Percentiles rank a stretch among this genome's conserved stretches.
phyloP scores from a whole-genome alignment of 2,329 filamentous ascomycete species.

The Myotisia sp. region DNA sequence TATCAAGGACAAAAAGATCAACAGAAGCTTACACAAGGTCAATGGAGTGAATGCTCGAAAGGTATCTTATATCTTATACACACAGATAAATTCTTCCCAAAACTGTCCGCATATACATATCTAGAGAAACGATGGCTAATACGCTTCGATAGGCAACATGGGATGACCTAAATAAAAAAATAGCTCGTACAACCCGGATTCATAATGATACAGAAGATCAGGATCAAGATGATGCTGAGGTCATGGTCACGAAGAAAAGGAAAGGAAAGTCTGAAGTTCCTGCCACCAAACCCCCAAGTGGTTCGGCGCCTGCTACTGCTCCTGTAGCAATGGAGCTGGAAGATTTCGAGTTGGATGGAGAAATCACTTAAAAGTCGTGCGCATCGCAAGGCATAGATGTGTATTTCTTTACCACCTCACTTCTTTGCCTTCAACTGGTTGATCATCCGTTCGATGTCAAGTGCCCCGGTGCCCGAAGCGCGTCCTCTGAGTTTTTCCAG shows the following conservation, averaged over 20 bases:
- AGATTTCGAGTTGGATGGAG: conserved; percentile 26
- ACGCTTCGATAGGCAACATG: conserved; percentile 9
- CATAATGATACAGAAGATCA: conserved; percentile 6
- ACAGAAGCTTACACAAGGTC: conserved; percentile 37
- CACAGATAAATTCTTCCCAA: too few species aligned
- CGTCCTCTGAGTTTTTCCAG: conserved; percentile 60
- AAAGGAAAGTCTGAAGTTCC: conserved; percentile 5
- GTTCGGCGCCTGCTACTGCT: neutral
- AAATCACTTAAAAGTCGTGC: conserved; percentile 31
- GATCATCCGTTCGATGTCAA: conserved; percentile 72
- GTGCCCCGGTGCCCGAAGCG: conserved; percentile 53
- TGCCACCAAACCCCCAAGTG: conserved; percentile 12
- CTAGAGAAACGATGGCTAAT: too few species aligned
- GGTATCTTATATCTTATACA: too few species aligned
- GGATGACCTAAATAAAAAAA: conserved; percentile 12
- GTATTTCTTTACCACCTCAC: conserved; percentile 16
- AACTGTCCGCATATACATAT: too few species aligned
- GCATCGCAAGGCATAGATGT: conserved; percentile 1
- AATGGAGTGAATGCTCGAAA: conserved; percentile 37
- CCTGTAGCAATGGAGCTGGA: conserved; percentile 11
- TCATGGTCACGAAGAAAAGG: conserved; percentile 9
- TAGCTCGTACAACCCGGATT: conserved; percentile 2
- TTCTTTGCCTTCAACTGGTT: conserved; percentile 37
- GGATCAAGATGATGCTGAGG: conserved; percentile 6
- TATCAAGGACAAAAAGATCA: conserved; percentile 42